Conservation (phyloP, 1,139 yeast species). For the Pichia cactophila region DNA sequence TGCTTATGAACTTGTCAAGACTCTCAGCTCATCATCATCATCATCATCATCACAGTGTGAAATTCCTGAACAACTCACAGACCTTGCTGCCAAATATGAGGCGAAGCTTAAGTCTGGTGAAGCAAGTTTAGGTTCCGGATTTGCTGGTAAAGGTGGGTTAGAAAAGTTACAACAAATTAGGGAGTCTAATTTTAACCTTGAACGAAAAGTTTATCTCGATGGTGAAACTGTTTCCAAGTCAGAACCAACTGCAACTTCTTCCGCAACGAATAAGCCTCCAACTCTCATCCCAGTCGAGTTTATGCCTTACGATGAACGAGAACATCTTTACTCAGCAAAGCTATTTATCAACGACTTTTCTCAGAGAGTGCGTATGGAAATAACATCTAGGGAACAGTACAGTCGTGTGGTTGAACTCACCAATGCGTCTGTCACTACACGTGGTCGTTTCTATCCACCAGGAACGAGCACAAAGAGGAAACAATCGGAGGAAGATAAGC, state of each 20-base stretch:
- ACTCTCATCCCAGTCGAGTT: constrained; percentile 29
- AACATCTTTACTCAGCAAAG: constrained; percentile 56
- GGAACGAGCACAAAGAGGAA: constrained; percentile 31
- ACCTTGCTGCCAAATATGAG: constrained; percentile 50
- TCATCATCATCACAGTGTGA: constrained; percentile 35
- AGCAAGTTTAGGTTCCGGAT: constrained; percentile 65
- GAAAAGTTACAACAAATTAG: constrained; percentile 71
- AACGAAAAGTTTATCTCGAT: constrained; percentile 28
- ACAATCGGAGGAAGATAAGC: constrained; percentile 61
- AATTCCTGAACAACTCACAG: constrained; percentile 45
- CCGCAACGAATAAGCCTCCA: constrained; percentile 3
- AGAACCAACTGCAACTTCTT: background rate
- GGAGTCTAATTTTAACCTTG: constrained; percentile 34
- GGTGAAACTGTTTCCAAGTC: constrained; percentile 18
- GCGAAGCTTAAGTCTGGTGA: constrained; percentile 63
- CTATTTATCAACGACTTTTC: constrained; percentile 82
- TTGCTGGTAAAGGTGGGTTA: constrained; percentile 82
- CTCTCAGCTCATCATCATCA: constrained; percentile 31
- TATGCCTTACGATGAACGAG: constrained; percentile 51
- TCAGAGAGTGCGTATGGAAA: constrained; percentile 50
- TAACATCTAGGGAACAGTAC: constrained; percentile 62
- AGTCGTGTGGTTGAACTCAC: constrained; percentile 64
- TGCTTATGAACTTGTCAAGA: constrained; percentile 66
- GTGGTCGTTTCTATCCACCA: constrained; percentile 70
- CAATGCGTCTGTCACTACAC: constrained; percentile 72